phyloP scores from a whole-genome alignment of 805 yeast genomes.

The Metschnikowia picachoensis region DNA sequence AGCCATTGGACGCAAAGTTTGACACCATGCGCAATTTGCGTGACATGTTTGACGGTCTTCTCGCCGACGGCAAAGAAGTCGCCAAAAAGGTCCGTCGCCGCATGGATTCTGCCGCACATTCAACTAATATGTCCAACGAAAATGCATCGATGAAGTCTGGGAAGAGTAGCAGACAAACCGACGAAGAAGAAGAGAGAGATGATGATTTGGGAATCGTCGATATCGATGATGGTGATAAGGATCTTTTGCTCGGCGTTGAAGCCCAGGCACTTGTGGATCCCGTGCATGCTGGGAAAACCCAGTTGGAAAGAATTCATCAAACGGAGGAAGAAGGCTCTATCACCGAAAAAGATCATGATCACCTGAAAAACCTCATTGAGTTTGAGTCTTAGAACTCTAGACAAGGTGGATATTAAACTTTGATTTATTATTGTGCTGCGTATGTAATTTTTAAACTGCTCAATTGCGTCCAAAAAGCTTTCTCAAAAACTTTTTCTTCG shows the following conservation, averaged over 20 bases:
- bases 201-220: conserved; percentile 43
- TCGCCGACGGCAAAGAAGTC: conserved; percentile 89
- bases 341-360: conserved; percentile 5
- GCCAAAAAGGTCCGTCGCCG: conserved; percentile 86
- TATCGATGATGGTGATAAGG: conserved; percentile 43
- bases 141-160: conserved; percentile 17
- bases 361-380: conserved; percentile 37
- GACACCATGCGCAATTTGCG: conserved; percentile 60
- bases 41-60: conserved; percentile 84
- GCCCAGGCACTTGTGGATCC: conserved; percentile 37
- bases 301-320: conserved; percentile 24
- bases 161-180: conserved; percentile 9
- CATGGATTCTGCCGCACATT: conserved; percentile 65
- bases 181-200: conserved; percentile 43
- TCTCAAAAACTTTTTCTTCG: conserved; percentile 33
- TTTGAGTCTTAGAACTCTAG: conserved; percentile 34
- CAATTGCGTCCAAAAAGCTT: conserved; percentile 36
- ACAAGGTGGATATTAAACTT: too few species aligned
- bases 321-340: conserved; percentile 17
- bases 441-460: not conserved
- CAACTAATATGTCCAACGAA: conserved; percentile 19
- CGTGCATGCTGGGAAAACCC: conserved; percentile 11
- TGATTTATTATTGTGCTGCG: too few species aligned
- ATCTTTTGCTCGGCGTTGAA: conserved; percentile 47
- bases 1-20: conserved; percentile 44